Conservation (phyloP, 257 asterid genomes). For the Phtheirospermum japonicum region DNA sequence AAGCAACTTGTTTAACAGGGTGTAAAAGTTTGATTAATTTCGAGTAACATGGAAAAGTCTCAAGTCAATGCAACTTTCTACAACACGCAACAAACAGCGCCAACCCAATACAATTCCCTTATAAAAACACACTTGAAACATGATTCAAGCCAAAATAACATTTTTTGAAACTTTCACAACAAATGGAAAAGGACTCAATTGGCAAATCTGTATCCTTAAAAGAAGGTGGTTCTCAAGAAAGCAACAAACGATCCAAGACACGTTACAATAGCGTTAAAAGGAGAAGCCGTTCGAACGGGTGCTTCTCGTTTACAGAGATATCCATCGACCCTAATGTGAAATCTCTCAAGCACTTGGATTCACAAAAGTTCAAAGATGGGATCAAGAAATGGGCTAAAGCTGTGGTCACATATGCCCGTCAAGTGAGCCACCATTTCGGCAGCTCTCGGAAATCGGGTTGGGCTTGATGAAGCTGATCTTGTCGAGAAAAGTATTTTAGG, state of each 20-base stretch:
- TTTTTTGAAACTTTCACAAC: neutral
- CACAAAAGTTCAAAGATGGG: slow-evolving; percentile 61
- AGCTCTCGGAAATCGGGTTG: slow-evolving; percentile 32
- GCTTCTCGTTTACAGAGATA: slow-evolving; percentile 59
- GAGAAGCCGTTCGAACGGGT: slow-evolving; percentile 34
- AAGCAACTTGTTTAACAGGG: slow-evolving; percentile 16
- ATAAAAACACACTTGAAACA: slow-evolving; percentile 12
- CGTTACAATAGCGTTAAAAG: slow-evolving; percentile 19
- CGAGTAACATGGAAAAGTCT: slow-evolving; percentile 19
- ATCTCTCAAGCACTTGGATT: slow-evolving; percentile 72
- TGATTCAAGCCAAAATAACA: neutral
- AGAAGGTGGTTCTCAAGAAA: slow-evolving; percentile 19
- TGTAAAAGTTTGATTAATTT: slow-evolving; percentile 20
- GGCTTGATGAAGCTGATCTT: neutral
- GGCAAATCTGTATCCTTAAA: slow-evolving; percentile 25
- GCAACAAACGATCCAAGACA: slow-evolving; percentile 17
- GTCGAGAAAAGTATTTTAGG: neutral
- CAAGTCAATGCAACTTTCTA: slow-evolving; percentile 22
- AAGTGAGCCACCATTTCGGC: slow-evolving; percentile 54
- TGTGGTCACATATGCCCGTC: slow-evolving; percentile 68
- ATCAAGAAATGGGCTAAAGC: slow-evolving; percentile 87
- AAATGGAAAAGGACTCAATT: slow-evolving; percentile 36
- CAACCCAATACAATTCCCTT: neutral
- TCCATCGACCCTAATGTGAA: slow-evolving; percentile 60
- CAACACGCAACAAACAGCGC: slow-evolving; percentile 33